phyloP scores from a whole-genome alignment of 2,329 filamentous ascomycete genomes.

The Xylariaceae sp. region DNA sequence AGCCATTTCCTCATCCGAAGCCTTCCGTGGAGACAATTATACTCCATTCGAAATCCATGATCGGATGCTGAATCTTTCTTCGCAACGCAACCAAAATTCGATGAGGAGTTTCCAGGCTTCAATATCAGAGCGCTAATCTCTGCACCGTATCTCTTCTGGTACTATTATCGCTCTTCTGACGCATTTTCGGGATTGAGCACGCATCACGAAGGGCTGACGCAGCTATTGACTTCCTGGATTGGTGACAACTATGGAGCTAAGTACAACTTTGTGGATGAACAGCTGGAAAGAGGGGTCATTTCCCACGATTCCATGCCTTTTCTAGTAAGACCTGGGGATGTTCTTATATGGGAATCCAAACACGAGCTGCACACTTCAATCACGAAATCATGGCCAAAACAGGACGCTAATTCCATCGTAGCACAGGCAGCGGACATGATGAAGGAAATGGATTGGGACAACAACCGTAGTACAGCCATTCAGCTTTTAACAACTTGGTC shows the following conservation, averaged over 20 bases:
- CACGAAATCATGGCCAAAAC: background rate
- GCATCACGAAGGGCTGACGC: constrained; percentile 2
- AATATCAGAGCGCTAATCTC: background rate
- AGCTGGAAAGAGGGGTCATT: background rate
- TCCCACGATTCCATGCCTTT: constrained; percentile 2
- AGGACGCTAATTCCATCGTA: background rate
- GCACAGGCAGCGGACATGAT: background rate
- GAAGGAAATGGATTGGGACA: background rate
- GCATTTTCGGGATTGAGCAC: background rate
- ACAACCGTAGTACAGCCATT: background rate
- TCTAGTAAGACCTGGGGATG: constrained; percentile 8
- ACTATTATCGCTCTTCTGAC: constrained; percentile 9
- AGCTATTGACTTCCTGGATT: constrained; percentile 16
- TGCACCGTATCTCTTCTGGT: constrained; percentile 21
- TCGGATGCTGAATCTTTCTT: constrained; percentile 8
- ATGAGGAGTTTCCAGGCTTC: constrained; percentile 10
- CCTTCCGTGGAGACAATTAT: background rate
- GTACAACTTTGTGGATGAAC: background rate
- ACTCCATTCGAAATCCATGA: constrained; percentile 7
- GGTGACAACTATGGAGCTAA: constrained; percentile 11
- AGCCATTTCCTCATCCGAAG: background rate
- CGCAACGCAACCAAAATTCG: constrained; percentile 8
- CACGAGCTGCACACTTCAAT: background rate
- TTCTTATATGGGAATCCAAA: constrained; percentile 3
- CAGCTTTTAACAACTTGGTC: background rate